Evolutionary conservation across 2,329 filamentous ascomycete species (phyloP).

Genomic region (Trichoderma afroharzianum): DNA sequence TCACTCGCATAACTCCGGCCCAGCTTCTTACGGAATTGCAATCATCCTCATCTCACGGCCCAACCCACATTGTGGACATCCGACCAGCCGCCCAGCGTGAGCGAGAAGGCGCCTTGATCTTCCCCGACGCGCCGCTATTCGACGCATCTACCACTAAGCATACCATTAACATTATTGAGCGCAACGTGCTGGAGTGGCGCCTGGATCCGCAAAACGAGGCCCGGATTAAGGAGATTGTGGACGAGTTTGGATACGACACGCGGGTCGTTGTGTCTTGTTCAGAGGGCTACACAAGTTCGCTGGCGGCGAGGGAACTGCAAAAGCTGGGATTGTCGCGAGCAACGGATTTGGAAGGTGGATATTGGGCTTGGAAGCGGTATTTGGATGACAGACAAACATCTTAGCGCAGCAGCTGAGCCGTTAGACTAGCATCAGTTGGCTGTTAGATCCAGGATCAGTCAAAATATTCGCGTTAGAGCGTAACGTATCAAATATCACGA

Average conservation of each 20-base stretch:
- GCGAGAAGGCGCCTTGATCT: conserved; percentile 11
- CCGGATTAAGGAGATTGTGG: conserved; percentile 18
- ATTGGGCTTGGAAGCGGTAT: conserved; percentile 17
- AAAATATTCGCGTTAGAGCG: background rate
- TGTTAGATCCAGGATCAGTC: background rate
- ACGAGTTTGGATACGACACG: conserved; percentile 19
- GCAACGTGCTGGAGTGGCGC: conserved; percentile 19
- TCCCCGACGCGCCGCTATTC: background rate
- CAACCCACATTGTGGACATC: conserved; percentile 18
- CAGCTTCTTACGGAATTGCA: conserved; percentile 16
- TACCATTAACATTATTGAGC: conserved; percentile 16
- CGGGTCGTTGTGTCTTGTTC: conserved; percentile 17
- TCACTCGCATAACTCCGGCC: conserved; percentile 7
- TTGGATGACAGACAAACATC: background rate
- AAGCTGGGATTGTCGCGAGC: conserved; percentile 14
- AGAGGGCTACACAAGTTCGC: conserved; percentile 18
- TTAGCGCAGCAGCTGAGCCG: background rate
- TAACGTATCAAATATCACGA: background rate
- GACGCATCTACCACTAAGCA: background rate
- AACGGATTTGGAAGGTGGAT: conserved; percentile 18
- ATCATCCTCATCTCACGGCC: conserved; percentile 2
- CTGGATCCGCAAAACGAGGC: conserved; percentile 17
- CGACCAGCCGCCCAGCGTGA: conserved; percentile 17
- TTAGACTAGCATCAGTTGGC: background rate
- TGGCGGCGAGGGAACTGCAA: conserved; percentile 18